Evolutionary conservation across 768 basidiomycete species (phyloP), one percentile per base, ranked within the genome.

Genomic region (Gloeopeniophorella convolvens): DNA sequence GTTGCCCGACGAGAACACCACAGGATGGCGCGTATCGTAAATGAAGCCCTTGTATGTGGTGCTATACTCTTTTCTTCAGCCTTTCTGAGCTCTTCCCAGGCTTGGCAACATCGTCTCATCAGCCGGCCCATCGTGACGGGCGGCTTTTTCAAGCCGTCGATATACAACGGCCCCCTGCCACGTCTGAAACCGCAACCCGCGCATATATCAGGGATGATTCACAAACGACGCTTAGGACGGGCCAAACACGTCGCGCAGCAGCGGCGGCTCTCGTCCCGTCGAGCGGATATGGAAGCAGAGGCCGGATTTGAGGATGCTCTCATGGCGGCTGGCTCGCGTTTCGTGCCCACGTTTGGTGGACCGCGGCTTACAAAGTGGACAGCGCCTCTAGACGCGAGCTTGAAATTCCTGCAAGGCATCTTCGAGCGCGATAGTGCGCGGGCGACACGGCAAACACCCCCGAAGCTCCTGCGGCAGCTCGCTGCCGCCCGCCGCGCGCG

Each of bases 101-200:
- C 74, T 45, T 85, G 81, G 71, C 73, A 74, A 50, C 59, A 71
- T 7, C 69, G 70, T 20, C 67, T 85, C 32, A 73, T 69, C 31
- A 75, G 71, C 18, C 77, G 81, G 3, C 82, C 86, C 11, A 81
- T 84, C 28, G 65, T 90, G 51, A 90, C 87, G 6, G 86, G 89
- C 4, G 75, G 72, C 2, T 77, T 78, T 62, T 62, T 90, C n/a
- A 79, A 78, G 10, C 76, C 89, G 0, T 73, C 83, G 0, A 44
- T 77, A 7, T 78, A 67, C 65, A 79, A 90, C 62, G 72, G 68
- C 0, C 88, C 90, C 1, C 74, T 96, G 12, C 90, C 90, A 0
- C 79, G 88, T 0, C 69, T 96, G 58, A 79, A 75, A 33, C 89
- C 88, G 1, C 90, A 95, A 55, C 93, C 94, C 0, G 58, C 67